Conservation (phyloP, 139 green algal species). For the Chlamydomonas incerta region DNA sequence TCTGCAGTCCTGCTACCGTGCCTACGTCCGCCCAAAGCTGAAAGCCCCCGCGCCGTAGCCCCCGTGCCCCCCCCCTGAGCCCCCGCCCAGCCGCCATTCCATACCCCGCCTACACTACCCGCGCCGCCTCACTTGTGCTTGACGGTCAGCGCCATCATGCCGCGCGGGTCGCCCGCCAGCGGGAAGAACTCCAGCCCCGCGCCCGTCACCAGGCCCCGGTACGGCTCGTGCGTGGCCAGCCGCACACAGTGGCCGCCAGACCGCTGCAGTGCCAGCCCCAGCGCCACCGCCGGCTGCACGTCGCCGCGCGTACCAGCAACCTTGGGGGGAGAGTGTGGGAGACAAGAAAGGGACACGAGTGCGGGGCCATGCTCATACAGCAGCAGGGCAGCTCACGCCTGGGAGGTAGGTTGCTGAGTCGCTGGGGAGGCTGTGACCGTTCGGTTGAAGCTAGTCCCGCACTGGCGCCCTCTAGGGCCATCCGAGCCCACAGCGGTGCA, state of each 20-base stretch:
- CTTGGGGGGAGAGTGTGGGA: conserved; percentile 1
- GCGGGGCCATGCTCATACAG: too few relatives aligned
- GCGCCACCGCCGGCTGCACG: conserved; percentile 84
- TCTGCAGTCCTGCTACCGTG: too few relatives aligned
- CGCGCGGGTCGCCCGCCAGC: conserved; percentile 73
- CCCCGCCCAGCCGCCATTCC: too few relatives aligned
- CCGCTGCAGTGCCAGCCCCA: conserved; percentile 64
- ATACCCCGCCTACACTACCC: too few relatives aligned
- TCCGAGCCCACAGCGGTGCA: background rate
- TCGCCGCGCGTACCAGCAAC: conserved; percentile 80
- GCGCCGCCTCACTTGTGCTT: conserved; percentile 16
- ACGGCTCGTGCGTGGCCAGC: conserved; percentile 67
- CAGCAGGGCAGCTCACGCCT: too few relatives aligned
- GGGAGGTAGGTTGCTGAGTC: background rate
- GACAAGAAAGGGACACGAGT: too few relatives aligned
- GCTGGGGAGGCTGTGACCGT: background rate
- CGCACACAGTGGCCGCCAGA: conserved; percentile 70
- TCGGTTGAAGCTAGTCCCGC: background rate
- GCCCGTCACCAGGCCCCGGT: conserved; percentile 64
- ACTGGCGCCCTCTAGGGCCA: background rate
- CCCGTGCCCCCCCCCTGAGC: too few relatives aligned
- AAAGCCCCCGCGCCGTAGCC: too few relatives aligned
- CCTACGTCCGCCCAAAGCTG: too few relatives aligned
- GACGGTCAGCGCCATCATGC: conserved; percentile 42
- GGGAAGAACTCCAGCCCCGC: conserved; percentile 81